phyloP scores from a whole-genome alignment of 1,284 basidiomycete species.

The Moesziomyces sp. region DNA sequence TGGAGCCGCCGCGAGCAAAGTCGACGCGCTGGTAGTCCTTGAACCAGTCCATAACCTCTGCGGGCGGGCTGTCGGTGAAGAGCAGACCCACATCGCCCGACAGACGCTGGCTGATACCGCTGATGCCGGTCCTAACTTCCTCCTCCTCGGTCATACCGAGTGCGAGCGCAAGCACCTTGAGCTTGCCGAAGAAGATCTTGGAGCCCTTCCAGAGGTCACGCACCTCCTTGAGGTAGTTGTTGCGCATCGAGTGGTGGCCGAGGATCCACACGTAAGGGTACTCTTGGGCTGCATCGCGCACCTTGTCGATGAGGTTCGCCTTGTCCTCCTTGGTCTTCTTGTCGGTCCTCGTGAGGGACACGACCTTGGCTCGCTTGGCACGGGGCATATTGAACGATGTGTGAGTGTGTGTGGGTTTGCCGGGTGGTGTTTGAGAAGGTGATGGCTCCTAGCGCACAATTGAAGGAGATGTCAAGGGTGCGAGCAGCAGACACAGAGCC shows the following conservation, averaged over 20 bases:
- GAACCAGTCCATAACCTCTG: constrained; percentile 95
- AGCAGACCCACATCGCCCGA: constrained; percentile 92
- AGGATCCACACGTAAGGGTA: constrained; percentile 96
- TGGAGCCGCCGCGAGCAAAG: constrained; percentile 89
- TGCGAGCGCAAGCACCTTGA: constrained; percentile 94
- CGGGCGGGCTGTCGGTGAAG: constrained; percentile 86
- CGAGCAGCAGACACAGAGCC: not conserved
- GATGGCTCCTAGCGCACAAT: not conserved
- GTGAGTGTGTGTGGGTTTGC: not conserved
- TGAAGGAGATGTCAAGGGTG: not conserved
- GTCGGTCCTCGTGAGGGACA: constrained; percentile 72
- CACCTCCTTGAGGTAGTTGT: constrained; percentile 91
- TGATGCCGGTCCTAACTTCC: constrained; percentile 83
- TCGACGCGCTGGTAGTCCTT: constrained; percentile 87
- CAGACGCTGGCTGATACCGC: constrained; percentile 86
- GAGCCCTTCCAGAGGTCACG: constrained; percentile 88
- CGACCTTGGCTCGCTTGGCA: constrained; percentile 69
- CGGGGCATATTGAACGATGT: constrained; percentile 61
- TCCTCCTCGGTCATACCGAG: constrained; percentile 88
- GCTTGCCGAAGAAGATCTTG: constrained; percentile 87
- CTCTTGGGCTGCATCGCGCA: constrained; percentile 73
- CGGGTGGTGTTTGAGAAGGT: not conserved
- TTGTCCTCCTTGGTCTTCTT: constrained; percentile 77
- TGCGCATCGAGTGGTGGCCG: constrained; percentile 92
- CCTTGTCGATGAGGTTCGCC: constrained; percentile 81